phyloP scores from a whole-genome alignment of 768 basidiomycete genomes.

The Lactarius sanguifluus region DNA sequence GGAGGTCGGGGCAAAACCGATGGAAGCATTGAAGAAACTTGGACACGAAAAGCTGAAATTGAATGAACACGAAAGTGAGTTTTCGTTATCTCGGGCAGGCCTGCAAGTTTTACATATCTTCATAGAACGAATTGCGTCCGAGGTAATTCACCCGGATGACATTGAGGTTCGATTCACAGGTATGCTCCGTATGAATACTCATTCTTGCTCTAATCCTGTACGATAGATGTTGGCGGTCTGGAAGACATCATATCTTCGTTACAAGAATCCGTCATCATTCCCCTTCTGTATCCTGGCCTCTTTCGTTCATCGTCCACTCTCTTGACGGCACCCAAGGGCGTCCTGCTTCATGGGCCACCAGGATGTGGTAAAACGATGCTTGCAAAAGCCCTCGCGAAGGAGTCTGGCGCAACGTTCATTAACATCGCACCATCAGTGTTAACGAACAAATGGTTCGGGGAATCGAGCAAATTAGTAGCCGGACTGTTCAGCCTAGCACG shows the following conservation, averaged over 20 bases:
- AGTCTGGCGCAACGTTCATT: constrained; percentile 96
- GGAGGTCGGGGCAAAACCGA: constrained; percentile 64
- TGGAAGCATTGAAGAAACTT: constrained; percentile 66
- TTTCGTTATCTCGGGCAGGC: background rate
- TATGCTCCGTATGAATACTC: constrained; percentile 36
- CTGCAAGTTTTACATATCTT: constrained; percentile 16
- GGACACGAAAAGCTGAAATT: constrained; percentile 74
- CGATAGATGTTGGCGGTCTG: constrained; percentile 84
- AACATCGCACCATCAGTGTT: constrained; percentile 75
- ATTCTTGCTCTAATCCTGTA: constrained; percentile 13
- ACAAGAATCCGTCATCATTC: constrained; percentile 94
- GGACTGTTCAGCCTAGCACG: constrained; percentile 91
- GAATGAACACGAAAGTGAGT: constrained; percentile 87
- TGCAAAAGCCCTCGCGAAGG: constrained; percentile 97
- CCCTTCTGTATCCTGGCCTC: constrained; percentile 85
- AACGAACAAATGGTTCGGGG: constrained; percentile 84
- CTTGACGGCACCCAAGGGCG: constrained; percentile 91
- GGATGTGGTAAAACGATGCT: constrained; percentile 99
- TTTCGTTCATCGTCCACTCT: constrained; percentile 81
- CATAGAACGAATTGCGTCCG: constrained; percentile 81
- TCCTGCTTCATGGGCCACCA: constrained; percentile 92
- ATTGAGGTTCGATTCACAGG: constrained; percentile 76
- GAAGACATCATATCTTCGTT: constrained; percentile 87
- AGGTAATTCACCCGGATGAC: constrained; percentile 91
- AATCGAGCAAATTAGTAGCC: constrained; percentile 93